Evolutionary conservation across 164 flowering plant species (phyloP).

Genomic region (Vitis amurensis): DNA sequence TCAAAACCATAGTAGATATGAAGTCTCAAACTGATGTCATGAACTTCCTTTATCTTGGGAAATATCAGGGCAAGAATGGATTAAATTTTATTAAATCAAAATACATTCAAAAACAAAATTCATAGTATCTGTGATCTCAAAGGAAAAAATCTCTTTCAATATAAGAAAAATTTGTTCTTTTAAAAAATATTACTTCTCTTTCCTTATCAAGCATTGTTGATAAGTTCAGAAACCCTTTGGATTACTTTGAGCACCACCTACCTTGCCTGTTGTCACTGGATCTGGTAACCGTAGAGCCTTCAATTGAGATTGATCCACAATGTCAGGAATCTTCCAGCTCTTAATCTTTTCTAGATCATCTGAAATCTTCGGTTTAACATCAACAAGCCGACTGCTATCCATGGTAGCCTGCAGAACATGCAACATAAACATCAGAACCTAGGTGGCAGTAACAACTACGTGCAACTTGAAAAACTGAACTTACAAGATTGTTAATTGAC

Average conservation of each 20-base stretch:
- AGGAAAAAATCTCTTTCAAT: too few relatives aligned
- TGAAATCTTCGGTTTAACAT: constrained; percentile 50
- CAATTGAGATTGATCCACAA: constrained; percentile 43
- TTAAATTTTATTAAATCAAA: too few relatives aligned
- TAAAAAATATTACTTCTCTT: too few relatives aligned
- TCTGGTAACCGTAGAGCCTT: constrained; percentile 50
- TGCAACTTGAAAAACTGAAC: constrained; percentile 6
- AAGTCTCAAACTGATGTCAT: too few relatives aligned
- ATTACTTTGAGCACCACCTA: constrained; percentile 10
- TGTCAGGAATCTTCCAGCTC: constrained; percentile 50
- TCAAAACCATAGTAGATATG: background rate
- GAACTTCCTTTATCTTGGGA: too few relatives aligned
- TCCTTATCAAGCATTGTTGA: background rate
- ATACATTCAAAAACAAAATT: too few relatives aligned
- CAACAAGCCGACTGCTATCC: constrained; percentile 43
- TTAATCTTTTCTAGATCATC: constrained; percentile 42
- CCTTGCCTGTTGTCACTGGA: constrained; percentile 40
- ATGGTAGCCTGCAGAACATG: constrained; percentile 28
- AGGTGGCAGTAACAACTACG: background rate
- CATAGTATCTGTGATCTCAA: too few relatives aligned
- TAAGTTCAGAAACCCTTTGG: background rate
- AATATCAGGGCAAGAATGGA: too few relatives aligned
- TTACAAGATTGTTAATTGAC: constrained; percentile 44
- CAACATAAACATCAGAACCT: background rate
- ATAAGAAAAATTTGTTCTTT: too few relatives aligned